Evolutionary conservation across 768 basidiomycete species (phyloP).

Genomic region (Russula sp.): DNA sequence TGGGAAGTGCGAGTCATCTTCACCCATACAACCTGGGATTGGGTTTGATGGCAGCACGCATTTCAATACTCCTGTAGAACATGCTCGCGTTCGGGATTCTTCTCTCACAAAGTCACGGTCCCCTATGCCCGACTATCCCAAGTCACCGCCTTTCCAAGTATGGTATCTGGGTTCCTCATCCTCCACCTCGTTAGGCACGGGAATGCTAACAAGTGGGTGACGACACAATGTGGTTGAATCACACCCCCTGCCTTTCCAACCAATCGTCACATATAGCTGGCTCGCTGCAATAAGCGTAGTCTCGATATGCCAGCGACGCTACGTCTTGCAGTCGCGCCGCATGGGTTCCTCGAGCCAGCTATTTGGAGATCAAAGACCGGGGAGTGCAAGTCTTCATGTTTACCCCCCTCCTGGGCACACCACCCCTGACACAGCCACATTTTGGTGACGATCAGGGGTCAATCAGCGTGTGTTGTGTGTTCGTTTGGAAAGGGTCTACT

Average conservation of each 20-base stretch:
- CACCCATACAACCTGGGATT: no score
- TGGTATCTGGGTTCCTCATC: neutral
- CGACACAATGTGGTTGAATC: neutral
- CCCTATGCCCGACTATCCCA: neutral
- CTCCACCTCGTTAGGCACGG: neutral
- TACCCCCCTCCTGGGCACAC: neutral
- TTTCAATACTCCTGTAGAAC: no score
- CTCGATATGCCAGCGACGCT: neutral
- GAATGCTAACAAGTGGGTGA: neutral
- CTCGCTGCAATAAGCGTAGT: neutral
- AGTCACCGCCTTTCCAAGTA: no score
- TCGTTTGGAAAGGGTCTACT: constrained; percentile 8
- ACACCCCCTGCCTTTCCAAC: neutral
- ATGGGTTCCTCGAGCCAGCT: constrained; percentile 13
- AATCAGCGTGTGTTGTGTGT: neutral
- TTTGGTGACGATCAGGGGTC: constrained; percentile 12
- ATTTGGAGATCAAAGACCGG: neutral
- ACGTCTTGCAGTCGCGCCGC: neutral
- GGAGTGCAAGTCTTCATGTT: neutral
- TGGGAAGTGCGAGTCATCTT: no score
- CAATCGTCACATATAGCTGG: neutral
- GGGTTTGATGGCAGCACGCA: no score
- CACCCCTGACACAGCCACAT: constrained; percentile 21
- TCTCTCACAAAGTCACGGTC: rapidly evolving
- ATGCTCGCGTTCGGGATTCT: no score